Evolutionary conservation across 1,139 yeast species (phyloP).

Genomic region (Scheffersomyces segobiensis): DNA sequence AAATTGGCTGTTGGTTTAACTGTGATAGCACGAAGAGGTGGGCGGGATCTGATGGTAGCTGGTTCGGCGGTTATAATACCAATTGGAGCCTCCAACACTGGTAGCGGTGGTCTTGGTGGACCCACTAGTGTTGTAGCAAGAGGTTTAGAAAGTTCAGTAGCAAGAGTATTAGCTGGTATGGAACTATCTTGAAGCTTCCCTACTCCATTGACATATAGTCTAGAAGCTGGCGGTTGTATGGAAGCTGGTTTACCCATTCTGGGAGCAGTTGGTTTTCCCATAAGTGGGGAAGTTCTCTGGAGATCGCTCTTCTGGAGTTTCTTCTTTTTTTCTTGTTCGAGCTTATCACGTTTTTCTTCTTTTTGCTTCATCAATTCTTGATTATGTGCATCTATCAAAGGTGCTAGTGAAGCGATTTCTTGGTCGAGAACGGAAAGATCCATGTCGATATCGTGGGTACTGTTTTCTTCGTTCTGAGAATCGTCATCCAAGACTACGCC

Average conservation of each 20-base stretch:
- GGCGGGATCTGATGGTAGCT: constrained; percentile 16
- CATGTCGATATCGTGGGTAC: constrained; percentile 17
- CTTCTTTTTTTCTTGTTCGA: constrained; percentile 24
- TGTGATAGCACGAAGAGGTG: constrained; percentile 27
- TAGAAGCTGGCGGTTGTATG: constrained; percentile 47
- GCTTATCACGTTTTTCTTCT: constrained; percentile 20
- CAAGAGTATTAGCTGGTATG: not conserved
- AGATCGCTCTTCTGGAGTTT: constrained; percentile 22
- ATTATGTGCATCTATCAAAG: constrained; percentile 38
- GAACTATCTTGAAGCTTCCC: not conserved
- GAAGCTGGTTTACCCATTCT: constrained; percentile 51
- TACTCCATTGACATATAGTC: constrained; percentile 22
- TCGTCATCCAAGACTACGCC: constrained; percentile 31
- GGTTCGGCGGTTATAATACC: constrained; percentile 24
- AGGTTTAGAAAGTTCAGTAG: constrained; percentile 8
- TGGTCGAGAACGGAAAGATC: constrained; percentile 37
- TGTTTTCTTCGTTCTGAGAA: constrained; percentile 7
- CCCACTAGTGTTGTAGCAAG: constrained; percentile 4
- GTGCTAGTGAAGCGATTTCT: constrained; percentile 43
- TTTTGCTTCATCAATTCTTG: constrained; percentile 28
- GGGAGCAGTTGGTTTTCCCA: constrained; percentile 42
- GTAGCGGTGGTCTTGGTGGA: constrained; percentile 36
- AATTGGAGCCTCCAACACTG: constrained; percentile 39
- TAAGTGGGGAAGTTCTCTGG: constrained; percentile 30
- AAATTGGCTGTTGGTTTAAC: constrained; percentile 21